Base-by-base conservation (phyloP, 108 stramenopile species). In the Pseudonitzschia multistriata region DNA sequence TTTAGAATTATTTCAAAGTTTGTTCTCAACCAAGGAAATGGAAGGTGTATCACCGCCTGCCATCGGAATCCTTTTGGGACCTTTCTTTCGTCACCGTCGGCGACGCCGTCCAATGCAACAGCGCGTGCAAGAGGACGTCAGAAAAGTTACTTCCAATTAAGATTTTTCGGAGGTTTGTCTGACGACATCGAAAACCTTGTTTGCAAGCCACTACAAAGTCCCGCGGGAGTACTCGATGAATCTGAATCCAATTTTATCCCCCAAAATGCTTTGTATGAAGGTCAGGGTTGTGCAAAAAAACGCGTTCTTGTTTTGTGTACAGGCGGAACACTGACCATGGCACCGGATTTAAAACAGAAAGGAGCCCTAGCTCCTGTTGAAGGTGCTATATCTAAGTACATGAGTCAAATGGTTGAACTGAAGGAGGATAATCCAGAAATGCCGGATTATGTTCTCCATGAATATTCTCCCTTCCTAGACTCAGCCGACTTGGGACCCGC, bases 401-500 rank as follows among this genome's bases (percentile, higher is more conserved):
- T 93, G 84, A 76, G 77, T n/a, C 55, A 74, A 30, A 93, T 93
- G 92, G 67, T 70, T 19, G 92, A 93, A 68, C 73, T 93, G 14
- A 59, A 33, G 19, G 70, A 79, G 19, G 68, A 86, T 42, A 79
- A 85, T 53, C 54, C 74, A 56, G 79, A 88, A 30, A 93, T 93
- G 92, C 92, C 92, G 0, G 67, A 67, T 37, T 78, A 85, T 11
- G 78, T 83, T 2, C 68, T 78, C 36, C 89, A 91, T 62, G 89
- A 93, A 68, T 93, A 93, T 67, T 66, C 72, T 36, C 92, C 92
- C 3, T 79, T 89, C 31, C 56, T 82, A 27, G 98, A 98, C 71
- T 90, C 88, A 15, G 85, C 90, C 52, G 94, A 94, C 77, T 79
- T 98, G 74, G 91, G 87, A 3, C 96, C 97, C 31, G 82, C 76